These are phyloP conservation scores for Drechslerella dactyloides DNA, from an alignment of 2,329 filamentous ascomycete species.

Conservation along the genomic window DNA sequence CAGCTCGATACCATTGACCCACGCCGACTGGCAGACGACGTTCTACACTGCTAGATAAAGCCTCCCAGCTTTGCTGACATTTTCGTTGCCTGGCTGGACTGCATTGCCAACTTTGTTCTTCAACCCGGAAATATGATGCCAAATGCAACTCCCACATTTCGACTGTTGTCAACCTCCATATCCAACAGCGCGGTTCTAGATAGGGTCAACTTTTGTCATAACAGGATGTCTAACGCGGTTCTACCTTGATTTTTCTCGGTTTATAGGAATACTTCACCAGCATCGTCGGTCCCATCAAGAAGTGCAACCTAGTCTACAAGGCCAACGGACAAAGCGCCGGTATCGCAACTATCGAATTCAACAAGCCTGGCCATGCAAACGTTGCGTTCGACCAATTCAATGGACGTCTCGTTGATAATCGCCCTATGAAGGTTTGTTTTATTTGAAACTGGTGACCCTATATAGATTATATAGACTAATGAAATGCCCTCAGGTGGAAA, in stretches of 20 bases:
- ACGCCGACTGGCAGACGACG: constrained; percentile 22
- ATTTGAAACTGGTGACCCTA: constrained; percentile 9
- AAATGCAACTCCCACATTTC: constrained; percentile 27
- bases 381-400: constrained; percentile 85
- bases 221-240: constrained; percentile 66
- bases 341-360: constrained; percentile 87
- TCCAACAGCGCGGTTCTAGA: constrained; percentile 31
- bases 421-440: constrained; percentile 81
- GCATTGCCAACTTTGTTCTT: constrained; percentile 11
- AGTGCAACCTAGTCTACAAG: constrained; percentile 88
- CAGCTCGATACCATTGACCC: constrained; percentile 14
- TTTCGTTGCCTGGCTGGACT: constrained; percentile 2
- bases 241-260: constrained; percentile 58
- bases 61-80: constrained; percentile 24
- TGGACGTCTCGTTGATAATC: constrained; percentile 85
- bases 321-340: constrained; percentile 90
- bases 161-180: constrained; percentile 12
- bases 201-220: constrained; percentile 52
- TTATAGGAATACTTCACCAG: constrained; percentile 93
- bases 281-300: constrained; percentile 87
- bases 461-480: constrained; percentile 44
- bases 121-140: constrained; percentile 40
- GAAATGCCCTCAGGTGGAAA: constrained; percentile 72
- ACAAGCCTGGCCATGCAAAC: constrained; percentile 77
- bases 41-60: constrained; percentile 14